Base-by-base conservation (phyloP, 768 basidiomycete genomes). In the Gloeopeniophorella convolvens region DNA sequence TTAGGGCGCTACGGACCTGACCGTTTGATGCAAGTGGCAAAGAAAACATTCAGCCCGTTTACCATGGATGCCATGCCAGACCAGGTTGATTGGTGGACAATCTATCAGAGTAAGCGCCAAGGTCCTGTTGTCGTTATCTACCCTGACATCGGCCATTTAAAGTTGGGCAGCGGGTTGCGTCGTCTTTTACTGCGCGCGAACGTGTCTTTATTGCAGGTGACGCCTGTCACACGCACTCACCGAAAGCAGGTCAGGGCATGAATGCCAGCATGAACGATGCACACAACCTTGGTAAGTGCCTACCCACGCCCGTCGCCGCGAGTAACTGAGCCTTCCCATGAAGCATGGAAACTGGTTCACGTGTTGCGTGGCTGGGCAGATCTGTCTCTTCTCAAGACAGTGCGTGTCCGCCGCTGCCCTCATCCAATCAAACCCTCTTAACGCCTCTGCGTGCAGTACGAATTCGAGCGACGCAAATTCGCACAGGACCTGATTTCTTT, bases 141-240 rank as follows among this genome's bases (percentile, higher is more conserved):
- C 15, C 5, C 24, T 20, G 16, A 18, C 2, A 43, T 16, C 15
- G 10, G 15, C 16, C 6, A 31, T 11, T n/a, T 21, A 27, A 31
- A 77, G 78, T 80, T 42, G 77, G 77, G 1, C 78, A 81, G 58
- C 71, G 79, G 4, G 73, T 80, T 7, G 77, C 78, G 12, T 70
- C 75, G 26, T 65, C 65, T n/a, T 81, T 73, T 61, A 71, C 73
- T 1, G 58, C 68, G 1, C 54, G 70, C 33, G 62, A 78, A 27
- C 73, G 79, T 4, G 67, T 79, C 2, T 77, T 80, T 56, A 79
- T 80, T 40, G 79, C 74, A 0, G 78, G 79, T 11, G 77, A 77
- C 54, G 77, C 77, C 3, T 79, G 73, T 31, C 74, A 72, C 49
- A 73, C 71, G 15, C 71, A 71, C 41, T 73, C 69, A 0, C 69